Percentiles rank a stretch among this genome's conserved stretches.
These are phyloP conservation scores for Talaromyces proteolyticus DNA, from an alignment of 495 filamentous ascomycete genomes.

Conservation along the genomic window DNA sequence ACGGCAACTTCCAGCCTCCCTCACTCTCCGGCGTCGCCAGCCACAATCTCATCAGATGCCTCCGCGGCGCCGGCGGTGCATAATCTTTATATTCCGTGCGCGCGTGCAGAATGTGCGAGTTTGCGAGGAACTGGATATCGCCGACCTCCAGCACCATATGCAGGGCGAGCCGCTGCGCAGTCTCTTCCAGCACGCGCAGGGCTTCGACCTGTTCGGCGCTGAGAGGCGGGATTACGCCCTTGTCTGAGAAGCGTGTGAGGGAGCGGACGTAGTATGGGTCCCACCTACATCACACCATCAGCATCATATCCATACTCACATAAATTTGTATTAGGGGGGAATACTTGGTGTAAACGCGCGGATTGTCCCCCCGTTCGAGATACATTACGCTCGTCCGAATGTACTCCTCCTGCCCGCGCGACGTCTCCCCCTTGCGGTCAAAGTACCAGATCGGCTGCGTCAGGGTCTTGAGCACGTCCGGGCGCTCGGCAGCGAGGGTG, in stretches of 20 bases:
- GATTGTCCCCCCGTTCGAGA: conserved; percentile 49
- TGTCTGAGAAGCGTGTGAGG: conserved; percentile 57
- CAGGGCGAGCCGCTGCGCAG: conserved; percentile 56
- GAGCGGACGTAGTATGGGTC: conserved; percentile 75
- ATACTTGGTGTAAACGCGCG: conserved; percentile 51
- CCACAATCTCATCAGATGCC: conserved; percentile 81
- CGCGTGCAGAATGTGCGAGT: conserved; percentile 64
- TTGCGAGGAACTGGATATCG: conserved; percentile 72
- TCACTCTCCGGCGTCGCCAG: conserved; percentile 72
- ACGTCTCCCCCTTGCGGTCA: conserved; percentile 84
- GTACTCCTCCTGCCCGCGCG: conserved; percentile 66
- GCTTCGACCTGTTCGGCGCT: conserved; percentile 58
- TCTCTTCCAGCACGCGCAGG: conserved; percentile 59
- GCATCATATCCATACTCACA: too few relatives aligned
- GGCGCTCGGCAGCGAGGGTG: conserved; percentile 62
- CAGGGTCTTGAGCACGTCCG: conserved; percentile 71
- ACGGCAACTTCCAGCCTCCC: conserved; percentile 81
- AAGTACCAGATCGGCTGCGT: conserved; percentile 85
- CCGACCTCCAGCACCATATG: conserved; percentile 76
- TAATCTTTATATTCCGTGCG: conserved; percentile 63
- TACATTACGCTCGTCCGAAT: conserved; percentile 71
- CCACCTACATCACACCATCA: conserved; percentile 49
- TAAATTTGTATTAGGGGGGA: background rate
- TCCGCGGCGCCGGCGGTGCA: conserved; percentile 52
- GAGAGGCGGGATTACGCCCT: conserved; percentile 60